phyloP scores from a whole-genome alignment of 768 basidiomycete genomes.

The Hygrocybe punicea region DNA sequence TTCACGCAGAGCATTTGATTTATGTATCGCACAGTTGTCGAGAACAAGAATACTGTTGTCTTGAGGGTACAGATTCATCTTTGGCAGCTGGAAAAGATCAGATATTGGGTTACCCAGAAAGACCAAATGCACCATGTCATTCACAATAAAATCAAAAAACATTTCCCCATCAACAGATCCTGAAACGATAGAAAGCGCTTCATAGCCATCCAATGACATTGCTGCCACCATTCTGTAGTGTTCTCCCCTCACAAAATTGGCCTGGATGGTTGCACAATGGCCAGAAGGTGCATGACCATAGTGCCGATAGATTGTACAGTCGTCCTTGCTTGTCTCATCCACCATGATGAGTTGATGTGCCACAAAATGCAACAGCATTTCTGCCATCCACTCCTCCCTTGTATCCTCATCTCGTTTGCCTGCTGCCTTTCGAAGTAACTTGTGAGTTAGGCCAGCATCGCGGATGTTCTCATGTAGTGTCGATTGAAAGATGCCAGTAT shows the following conservation, averaged over 20 bases:
- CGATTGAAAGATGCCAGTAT: neutral
- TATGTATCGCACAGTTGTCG: constrained; percentile 1
- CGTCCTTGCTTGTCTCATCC: neutral
- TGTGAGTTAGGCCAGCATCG: neutral
- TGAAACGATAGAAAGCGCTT: constrained; percentile 1
- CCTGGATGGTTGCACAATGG: neutral
- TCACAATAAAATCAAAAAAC: constrained; percentile 17
- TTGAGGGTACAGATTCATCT: constrained; percentile 6
- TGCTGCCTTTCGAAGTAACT: constrained; percentile 1
- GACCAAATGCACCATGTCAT: constrained; percentile 5
- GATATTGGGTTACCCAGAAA: neutral
- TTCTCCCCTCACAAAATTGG: neutral
- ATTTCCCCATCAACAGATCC: constrained; percentile 10
- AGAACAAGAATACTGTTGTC: neutral
- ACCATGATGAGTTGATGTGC: neutral
- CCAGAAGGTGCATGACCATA: neutral
- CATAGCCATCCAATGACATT: constrained; percentile 4
- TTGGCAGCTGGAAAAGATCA: constrained; percentile 1
- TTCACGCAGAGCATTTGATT: neutral
- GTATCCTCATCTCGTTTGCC: neutral
- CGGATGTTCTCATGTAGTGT: neutral
- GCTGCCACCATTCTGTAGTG: neutral
- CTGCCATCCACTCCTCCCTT: constrained; percentile 1
- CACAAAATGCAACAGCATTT: neutral
- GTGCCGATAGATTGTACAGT: neutral